phyloP scores from a whole-genome alignment of 495 filamentous ascomycete species.

The Thermothielavioides terrestris region DNA sequence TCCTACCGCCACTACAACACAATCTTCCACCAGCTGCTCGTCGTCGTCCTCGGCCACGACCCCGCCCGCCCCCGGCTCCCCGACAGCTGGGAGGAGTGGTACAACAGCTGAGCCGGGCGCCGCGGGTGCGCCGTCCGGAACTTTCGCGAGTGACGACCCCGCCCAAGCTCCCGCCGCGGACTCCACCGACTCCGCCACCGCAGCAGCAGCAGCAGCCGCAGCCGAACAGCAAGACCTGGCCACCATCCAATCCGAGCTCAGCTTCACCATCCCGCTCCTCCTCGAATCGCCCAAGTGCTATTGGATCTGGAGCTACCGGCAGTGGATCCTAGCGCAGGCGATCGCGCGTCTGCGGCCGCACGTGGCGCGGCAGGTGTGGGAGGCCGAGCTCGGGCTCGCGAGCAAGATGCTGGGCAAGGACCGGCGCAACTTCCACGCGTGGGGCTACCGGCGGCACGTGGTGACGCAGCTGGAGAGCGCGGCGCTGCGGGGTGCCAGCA shows the following conservation, averaged over 20 bases:
- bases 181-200: neutral
- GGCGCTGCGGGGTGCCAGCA: constrained; percentile 41
- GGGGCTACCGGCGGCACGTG: constrained; percentile 80
- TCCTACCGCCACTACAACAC: constrained; percentile 42
- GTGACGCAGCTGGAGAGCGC: constrained; percentile 58
- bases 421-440: constrained; percentile 91
- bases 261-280: constrained; percentile 75
- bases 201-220: constrained; percentile 1
- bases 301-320: constrained; percentile 98
- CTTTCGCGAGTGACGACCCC: no score
- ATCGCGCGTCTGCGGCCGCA: constrained; percentile 48
- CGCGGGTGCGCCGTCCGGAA: neutral
- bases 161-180: no score
- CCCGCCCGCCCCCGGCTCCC: constrained; percentile 38
- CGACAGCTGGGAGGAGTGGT: constrained; percentile 49
- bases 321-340: constrained; percentile 72
- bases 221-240: constrained; percentile 21
- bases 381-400: constrained; percentile 69
- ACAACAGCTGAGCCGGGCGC: constrained; percentile 36
- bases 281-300: constrained; percentile 91
- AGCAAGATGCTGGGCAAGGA: constrained; percentile 81
- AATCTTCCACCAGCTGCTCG: constrained; percentile 41
- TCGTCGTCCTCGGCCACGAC: constrained; percentile 40
- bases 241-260: constrained; percentile 54
- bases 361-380: constrained; percentile 61